Conservation (phyloP, 495 filamentous ascomycete species). For the Beverwykella pulmonaria region DNA sequence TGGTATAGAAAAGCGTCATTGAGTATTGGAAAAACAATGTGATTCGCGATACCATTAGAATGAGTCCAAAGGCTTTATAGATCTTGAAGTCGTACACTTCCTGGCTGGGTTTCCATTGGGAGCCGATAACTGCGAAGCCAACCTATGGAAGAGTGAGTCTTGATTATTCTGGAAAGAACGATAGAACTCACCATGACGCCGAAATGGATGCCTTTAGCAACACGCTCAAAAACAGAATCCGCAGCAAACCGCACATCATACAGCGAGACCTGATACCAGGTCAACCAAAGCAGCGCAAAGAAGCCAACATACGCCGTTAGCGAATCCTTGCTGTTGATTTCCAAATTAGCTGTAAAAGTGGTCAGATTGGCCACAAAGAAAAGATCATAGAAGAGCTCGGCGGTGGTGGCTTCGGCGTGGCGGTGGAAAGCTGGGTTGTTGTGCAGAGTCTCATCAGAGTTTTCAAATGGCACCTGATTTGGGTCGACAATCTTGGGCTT, state of each 20-base stretch:
- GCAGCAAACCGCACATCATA: constrained; percentile 70
- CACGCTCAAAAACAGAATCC: constrained; percentile 67
- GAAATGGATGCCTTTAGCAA: constrained; percentile 65
- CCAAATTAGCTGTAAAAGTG: constrained; percentile 40
- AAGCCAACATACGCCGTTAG: constrained; percentile 62
- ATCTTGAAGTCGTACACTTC: constrained; percentile 23
- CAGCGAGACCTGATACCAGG: constrained; percentile 69
- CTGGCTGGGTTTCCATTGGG: constrained; percentile 36
- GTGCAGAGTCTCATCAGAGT: constrained; percentile 33
- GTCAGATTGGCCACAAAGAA: constrained; percentile 45
- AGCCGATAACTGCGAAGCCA: constrained; percentile 37
- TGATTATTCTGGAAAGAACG: background rate
- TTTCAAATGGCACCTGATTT: constrained; percentile 22
- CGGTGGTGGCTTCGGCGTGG: constrained; percentile 42
- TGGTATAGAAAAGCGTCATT: constrained; percentile 28
- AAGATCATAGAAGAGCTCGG: constrained; percentile 44
- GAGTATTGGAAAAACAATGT: constrained; percentile 31
- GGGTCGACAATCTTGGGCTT: constrained; percentile 10
- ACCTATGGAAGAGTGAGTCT: background rate
- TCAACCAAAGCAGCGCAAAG: constrained; percentile 70
- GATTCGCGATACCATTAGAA: constrained; percentile 36
- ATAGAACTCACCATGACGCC: constrained; percentile 46
- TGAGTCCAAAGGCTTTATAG: constrained; percentile 34
- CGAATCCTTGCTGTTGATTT: constrained; percentile 42
- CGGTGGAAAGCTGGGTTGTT: constrained; percentile 37